phyloP scores from a whole-genome alignment of 2,329 filamentous ascomycete species.

The Diaporthe aspalathi region DNA sequence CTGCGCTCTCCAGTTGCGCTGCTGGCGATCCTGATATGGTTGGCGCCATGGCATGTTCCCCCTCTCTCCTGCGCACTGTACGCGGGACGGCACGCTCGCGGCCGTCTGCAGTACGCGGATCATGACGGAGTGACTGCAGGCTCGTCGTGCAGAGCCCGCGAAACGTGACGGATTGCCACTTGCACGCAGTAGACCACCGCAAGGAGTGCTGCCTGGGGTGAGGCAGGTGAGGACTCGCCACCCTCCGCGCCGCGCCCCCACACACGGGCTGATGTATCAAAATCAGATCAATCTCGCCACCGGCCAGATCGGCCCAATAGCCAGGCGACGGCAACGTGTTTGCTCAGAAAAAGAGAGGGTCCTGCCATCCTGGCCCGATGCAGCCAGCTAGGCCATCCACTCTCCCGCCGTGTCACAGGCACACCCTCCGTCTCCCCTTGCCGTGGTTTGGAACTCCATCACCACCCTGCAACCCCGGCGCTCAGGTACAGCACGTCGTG shows the following conservation, averaged over 20 bases:
- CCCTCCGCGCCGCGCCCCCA: not conserved
- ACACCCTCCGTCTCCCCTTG: not conserved
- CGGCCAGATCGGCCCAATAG: not conserved
- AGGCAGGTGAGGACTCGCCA: not conserved
- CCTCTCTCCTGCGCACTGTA: too few relatives aligned
- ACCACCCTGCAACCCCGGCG: constrained; percentile 8
- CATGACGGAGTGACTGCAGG: not conserved
- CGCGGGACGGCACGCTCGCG: too few relatives aligned
- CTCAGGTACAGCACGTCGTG: constrained; percentile 6
- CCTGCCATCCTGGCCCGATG: not conserved
- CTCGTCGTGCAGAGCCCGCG: not conserved
- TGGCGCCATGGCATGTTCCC: too few relatives aligned
- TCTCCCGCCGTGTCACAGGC: not conserved
- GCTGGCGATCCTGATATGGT: too few relatives aligned
- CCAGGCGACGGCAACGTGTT: not conserved
- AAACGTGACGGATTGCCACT: not conserved
- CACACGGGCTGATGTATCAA: not conserved
- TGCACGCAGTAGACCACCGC: not conserved
- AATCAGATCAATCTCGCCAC: not conserved
- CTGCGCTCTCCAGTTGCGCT: too few relatives aligned
- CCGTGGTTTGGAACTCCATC: not conserved
- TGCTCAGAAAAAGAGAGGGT: not conserved
- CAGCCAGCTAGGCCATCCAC: not conserved
- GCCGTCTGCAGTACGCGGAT: too few relatives aligned
- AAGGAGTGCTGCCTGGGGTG: not conserved